phyloP scores from a whole-genome alignment of 768 basidiomycete species.

The Russula griseocarnosa region DNA sequence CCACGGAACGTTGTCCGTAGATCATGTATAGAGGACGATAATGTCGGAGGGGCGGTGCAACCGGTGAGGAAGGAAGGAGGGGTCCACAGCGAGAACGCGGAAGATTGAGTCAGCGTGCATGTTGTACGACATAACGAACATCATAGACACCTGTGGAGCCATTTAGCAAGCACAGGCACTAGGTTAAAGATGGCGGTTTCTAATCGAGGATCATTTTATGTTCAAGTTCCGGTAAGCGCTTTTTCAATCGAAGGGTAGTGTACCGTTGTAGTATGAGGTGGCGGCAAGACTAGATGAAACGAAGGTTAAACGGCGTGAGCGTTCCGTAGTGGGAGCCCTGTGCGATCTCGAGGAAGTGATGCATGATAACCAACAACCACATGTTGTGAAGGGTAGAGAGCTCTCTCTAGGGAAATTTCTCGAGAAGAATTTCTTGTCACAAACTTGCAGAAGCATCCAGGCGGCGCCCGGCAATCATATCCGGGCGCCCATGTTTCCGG shows the following conservation, averaged over 20 bases:
- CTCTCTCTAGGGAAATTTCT: not conserved
- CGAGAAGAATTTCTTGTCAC: not conserved
- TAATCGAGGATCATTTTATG: constrained; percentile 6
- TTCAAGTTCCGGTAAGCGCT: constrained; percentile 1
- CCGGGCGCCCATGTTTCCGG: constrained; percentile 13
- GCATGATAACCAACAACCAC: too few relatives aligned
- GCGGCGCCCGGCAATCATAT: constrained; percentile 19
- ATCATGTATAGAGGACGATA: constrained; percentile 12
- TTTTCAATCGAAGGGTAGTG: not conserved
- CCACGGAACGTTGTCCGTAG: constrained; percentile 11
- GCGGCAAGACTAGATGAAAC: constrained; percentile 1
- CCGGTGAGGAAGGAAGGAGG: not conserved
- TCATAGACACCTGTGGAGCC: not conserved
- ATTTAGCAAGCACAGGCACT: not conserved
- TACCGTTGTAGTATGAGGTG: not conserved
- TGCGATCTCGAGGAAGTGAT: constrained; percentile 16
- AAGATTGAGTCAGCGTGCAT: constrained; percentile 6
- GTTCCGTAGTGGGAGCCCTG: not conserved
- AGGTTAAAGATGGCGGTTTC: constrained; percentile 7
- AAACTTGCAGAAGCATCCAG: constrained; percentile 4
- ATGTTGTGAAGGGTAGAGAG: constrained; percentile 19
- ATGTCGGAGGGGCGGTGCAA: constrained; percentile 17
- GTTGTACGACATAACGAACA: not conserved
- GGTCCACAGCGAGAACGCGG: constrained; percentile 2
- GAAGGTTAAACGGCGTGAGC: constrained; percentile 11